phyloP scores from a whole-genome alignment of 805 yeast species.

The Zygosaccharomyces siamensis region DNA sequence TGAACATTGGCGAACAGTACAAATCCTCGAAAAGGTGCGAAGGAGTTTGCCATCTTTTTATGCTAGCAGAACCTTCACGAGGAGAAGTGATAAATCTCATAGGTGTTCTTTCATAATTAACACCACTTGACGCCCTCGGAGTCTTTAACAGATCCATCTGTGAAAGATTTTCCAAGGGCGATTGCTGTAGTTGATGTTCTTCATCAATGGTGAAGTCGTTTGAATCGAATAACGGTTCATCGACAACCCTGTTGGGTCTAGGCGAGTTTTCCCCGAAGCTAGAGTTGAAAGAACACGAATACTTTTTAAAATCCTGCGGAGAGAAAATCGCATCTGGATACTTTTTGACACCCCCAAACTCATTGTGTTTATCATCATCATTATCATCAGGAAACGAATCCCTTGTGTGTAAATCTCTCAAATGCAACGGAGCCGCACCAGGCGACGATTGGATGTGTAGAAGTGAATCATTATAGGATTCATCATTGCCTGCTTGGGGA shows the following conservation, averaged over 20 bases:
- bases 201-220: constrained; percentile 7
- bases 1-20: constrained; percentile 32
- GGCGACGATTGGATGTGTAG: constrained; percentile 13
- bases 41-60: constrained; percentile 34
- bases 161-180: constrained; percentile 8
- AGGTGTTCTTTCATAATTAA: constrained; percentile 24
- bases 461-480: constrained; percentile 7
- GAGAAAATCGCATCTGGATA: constrained; percentile 16
- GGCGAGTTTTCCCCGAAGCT: constrained; percentile 33
- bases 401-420: constrained; percentile 1
- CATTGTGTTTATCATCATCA: neutral
- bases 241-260: constrained; percentile 3
- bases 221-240: constrained; percentile 8
- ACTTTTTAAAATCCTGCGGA: constrained; percentile 26
- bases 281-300: constrained; percentile 34
- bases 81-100: constrained; percentile 23
- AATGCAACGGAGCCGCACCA: constrained; percentile 9
- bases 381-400: constrained; percentile 5
- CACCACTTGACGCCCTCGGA: constrained; percentile 19
- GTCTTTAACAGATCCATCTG: constrained; percentile 20
- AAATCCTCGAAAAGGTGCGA: constrained; percentile 33
- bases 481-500: constrained; percentile 12
- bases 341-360: neutral
- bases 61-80: constrained; percentile 19
- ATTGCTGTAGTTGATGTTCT: constrained; percentile 9